Conservation (phyloP, 2,329 filamentous ascomycete species). For the Aspergillus sergii region DNA sequence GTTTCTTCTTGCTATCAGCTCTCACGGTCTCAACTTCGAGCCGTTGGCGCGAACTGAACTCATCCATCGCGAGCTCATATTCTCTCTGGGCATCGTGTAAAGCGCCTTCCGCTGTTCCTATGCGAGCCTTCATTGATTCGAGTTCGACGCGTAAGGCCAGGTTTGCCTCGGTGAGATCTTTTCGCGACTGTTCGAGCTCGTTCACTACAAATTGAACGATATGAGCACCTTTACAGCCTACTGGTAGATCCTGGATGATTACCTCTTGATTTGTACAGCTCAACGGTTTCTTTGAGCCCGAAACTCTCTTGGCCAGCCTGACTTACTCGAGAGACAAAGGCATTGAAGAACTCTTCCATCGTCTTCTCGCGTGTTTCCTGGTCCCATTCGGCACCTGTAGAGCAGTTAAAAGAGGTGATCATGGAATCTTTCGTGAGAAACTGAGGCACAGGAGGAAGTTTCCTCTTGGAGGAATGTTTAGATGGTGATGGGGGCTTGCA, state of each 20-base stretch:
- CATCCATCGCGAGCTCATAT: slow-evolving; percentile 56
- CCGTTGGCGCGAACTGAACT: slow-evolving; percentile 55
- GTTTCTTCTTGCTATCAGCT: slow-evolving; percentile 53
- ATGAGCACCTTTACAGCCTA: not conserved
- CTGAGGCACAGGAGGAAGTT: slow-evolving; percentile 37
- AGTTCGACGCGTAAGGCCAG: slow-evolving; percentile 67
- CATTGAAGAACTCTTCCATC: slow-evolving; percentile 73
- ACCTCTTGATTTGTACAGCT: slow-evolving; percentile 76
- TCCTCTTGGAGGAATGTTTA: slow-evolving; percentile 41
- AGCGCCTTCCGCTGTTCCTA: slow-evolving; percentile 51
- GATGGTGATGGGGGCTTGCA: slow-evolving; percentile 20
- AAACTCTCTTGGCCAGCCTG: slow-evolving; percentile 68
- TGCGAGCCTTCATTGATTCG: slow-evolving; percentile 60
- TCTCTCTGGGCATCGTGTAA: slow-evolving; percentile 56
- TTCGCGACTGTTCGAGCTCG: slow-evolving; percentile 58
- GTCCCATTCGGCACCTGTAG: slow-evolving; percentile 61
- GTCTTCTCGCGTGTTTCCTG: slow-evolving; percentile 74
- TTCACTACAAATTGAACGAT: slow-evolving; percentile 45
- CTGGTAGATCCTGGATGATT: slow-evolving; percentile 30
- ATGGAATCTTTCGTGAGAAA: slow-evolving; percentile 78
- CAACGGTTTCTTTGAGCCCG: slow-evolving; percentile 72
- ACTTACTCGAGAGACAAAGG: slow-evolving; percentile 72
- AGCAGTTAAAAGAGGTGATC: slow-evolving; percentile 58
- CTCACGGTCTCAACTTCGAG: slow-evolving; percentile 44
- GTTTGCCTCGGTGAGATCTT: slow-evolving; percentile 55